A percentile compares a stretch with the other conserved stretches of the same genome.
phyloP scores from a whole-genome alignment of 176 grass and related monocot genomes.

The Dactylis glomerata region DNA sequence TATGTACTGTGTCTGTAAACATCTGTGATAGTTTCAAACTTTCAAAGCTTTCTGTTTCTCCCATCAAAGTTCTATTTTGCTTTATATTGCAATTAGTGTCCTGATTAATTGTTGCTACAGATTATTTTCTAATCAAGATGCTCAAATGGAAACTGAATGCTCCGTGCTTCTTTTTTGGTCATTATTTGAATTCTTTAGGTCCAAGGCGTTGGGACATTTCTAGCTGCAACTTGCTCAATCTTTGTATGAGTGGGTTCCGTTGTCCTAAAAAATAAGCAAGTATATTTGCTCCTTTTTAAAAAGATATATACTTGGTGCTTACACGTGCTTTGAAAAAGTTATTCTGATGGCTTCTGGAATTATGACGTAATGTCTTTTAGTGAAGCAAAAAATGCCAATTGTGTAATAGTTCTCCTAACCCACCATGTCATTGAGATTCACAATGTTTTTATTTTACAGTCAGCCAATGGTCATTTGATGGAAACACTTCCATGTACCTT shows the following conservation, averaged over 20 bases:
- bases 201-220: not conserved
- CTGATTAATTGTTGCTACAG: not conserved
- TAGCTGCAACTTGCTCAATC: not conserved
- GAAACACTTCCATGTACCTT: conserved; percentile 8
- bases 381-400: not conserved
- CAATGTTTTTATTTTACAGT: not conserved
- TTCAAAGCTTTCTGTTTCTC: not conserved
- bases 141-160: not conserved
- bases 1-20: not conserved
- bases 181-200: not conserved
- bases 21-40: not conserved
- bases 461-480: not conserved
- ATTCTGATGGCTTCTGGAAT: not conserved
- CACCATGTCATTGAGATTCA: not conserved
- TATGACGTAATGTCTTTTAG: not conserved
- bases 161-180: not conserved
- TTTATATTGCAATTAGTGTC: not conserved
- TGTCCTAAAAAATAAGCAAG: not conserved
- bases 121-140: not conserved
- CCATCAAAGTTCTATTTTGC: not conserved
- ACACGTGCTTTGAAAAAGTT: not conserved
- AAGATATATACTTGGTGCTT: not conserved
- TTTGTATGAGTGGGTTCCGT: not conserved
- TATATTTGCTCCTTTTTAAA: not conserved
- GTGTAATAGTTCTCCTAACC: not conserved